phyloP scores from a whole-genome alignment of 176 grass and related monocot species.

The Hsuehochloa calcarea region DNA sequence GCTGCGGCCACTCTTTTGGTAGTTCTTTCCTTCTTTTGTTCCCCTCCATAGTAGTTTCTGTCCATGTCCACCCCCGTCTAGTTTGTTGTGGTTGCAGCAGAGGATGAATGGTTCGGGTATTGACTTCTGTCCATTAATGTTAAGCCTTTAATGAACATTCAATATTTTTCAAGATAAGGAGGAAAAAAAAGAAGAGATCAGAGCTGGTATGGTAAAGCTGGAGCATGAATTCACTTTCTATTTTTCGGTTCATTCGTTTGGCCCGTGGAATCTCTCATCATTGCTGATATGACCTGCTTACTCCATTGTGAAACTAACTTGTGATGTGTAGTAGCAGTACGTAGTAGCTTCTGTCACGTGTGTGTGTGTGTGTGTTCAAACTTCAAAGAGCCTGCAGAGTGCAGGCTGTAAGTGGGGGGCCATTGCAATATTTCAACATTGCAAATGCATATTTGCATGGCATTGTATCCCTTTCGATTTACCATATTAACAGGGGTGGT shows the following conservation, averaged over 20 bases:
- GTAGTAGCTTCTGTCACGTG: constrained; percentile 10
- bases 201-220: not conserved
- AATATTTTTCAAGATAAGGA: not conserved
- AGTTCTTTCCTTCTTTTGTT: not conserved
- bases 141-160: constrained; percentile 60
- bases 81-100: constrained; percentile 33
- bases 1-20: not conserved
- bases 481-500: not conserved
- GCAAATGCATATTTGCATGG: not conserved
- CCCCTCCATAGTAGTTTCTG: not conserved
- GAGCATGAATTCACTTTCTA: not conserved
- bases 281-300: not conserved
- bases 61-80: not conserved
- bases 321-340: not conserved
- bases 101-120: constrained; percentile 95
- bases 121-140: constrained; percentile 91
- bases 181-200: not conserved
- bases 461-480: constrained; percentile 1
- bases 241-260: not conserved
- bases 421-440: not conserved
- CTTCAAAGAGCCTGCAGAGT: constrained; percentile 14
- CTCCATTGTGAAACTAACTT: not conserved
- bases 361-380: not conserved
- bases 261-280: not conserved
- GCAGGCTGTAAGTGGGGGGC: constrained; percentile 29